Evolutionary conservation across 1,284 basidiomycete genomes (phyloP).

Genomic region (Lentinula novae-zelandiae): DNA sequence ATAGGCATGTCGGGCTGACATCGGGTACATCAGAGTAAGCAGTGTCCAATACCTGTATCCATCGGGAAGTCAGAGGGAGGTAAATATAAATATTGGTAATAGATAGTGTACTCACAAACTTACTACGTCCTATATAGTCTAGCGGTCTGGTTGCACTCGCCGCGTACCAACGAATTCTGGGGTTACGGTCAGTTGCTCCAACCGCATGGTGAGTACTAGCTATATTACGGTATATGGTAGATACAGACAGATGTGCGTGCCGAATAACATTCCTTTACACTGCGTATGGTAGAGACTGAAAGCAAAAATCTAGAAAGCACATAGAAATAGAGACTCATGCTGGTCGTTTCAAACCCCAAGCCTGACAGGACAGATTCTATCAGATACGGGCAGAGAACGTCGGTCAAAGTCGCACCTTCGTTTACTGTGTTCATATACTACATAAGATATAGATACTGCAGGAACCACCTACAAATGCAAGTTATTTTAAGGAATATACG

Average conservation of each 20-base stretch:
- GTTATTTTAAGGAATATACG: background rate
- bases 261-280: background rate
- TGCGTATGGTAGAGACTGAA: background rate
- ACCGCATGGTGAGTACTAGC: background rate
- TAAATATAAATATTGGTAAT: no score
- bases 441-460: conserved; percentile 91
- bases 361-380: background rate
- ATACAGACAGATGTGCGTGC: conserved; percentile 2
- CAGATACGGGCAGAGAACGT: background rate
- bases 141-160: no score
- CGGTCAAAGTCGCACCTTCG: conserved; percentile 43
- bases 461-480: conserved; percentile 69
- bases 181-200: background rate
- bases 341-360: conserved; percentile 3
- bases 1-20: no score
- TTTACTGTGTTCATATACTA: conserved; percentile 84
- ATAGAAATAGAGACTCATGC: background rate
- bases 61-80: no score
- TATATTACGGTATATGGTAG: conserved; percentile 3
- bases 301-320: conserved; percentile 3
- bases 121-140: background rate
- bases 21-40: no score
- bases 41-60: no score
- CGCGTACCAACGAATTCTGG: no score
- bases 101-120: background rate